A percentile compares a stretch with the other conserved stretches of the same genome.
phyloP scores from a whole-genome alignment of 2,329 filamentous ascomycete species.

The Phyllosticta capitalensis region DNA sequence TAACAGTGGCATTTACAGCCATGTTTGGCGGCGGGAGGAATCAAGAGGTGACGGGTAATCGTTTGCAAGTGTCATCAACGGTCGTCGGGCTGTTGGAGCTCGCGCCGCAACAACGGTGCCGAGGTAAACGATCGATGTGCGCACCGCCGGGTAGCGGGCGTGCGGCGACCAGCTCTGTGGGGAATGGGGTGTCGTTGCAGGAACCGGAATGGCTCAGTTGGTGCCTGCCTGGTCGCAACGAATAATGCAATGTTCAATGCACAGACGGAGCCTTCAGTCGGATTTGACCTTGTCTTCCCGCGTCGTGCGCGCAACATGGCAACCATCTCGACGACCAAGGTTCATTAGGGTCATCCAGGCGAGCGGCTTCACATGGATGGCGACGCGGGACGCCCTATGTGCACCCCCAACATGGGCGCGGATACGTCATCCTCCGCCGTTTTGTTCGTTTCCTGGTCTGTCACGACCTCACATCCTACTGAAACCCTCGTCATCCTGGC shows the following conservation, averaged over 20 bases:
- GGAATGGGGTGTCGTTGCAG: neutral
- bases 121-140: conserved; percentile 4
- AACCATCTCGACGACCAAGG: neutral
- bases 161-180: neutral
- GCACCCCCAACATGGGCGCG: neutral
- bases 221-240: neutral
- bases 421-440: neutral
- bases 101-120: neutral
- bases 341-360: neutral
- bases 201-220: neutral
- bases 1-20: conserved; percentile 5
- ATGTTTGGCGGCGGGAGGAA: neutral
- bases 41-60: neutral
- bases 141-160: neutral
- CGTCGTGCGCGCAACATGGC: neutral
- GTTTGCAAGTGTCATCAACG: neutral
- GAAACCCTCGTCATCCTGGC: neutral
- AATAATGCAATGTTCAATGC: neutral
- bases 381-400: neutral
- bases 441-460: neutral
- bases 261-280: neutral
- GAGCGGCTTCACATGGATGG: neutral
- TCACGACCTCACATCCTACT: neutral
- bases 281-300: neutral
- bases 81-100: neutral